Base-by-base conservation (phyloP, 345 rosid genomes). In the Eutrema heterophyllum region DNA sequence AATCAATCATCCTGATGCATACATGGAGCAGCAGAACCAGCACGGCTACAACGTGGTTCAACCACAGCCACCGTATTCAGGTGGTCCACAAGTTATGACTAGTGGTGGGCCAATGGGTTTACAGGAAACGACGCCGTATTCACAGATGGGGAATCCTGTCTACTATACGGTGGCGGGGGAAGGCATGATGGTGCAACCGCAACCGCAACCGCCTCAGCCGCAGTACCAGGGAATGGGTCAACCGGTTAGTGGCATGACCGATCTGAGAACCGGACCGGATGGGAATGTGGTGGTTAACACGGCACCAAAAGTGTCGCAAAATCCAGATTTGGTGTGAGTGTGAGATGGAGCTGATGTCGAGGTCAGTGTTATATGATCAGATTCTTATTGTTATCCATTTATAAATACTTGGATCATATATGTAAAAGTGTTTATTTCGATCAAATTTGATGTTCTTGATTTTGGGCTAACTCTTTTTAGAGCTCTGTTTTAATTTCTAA, bases 1-100 rank as follows among this genome's bases (percentile, higher is more conserved):
- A 66, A 55, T 86, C 12, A 62, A 53, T 33, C 81, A 83, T 30
- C 82, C 82, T 1, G 96, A 91, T 30, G 85, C 84, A 36, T 91
- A 88, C 88, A 73, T 93, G 68, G 97, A 91, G 45, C 97, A 86
- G 41, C 85, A 76, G 64, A 35, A 84, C 26, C 93, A 82, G 46
- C 82, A 51, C 38, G 38, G 88, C 14, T 90, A 86, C 85, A 89
- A 80, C 81, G 61, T 93, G 83, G 82, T 78, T 79, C 85, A 33
- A 82, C 67, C 62, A 68, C 80, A 77, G 56, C 77, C 70, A n/a
- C 64, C 68, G 7, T 86, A 64, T 56, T 74, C 74, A 15, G 67
- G 16, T 52, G 9, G 71, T 35, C 69, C 72, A 49, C 84, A 59
- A 62, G 87, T 61, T n/a, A 61, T 68, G 63, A 43, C 24, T 49